Evolutionary conservation across 768 basidiomycete genomes (phyloP), one percentile per base, ranked within the genome.

Genomic region (Mycena epipterygia): DNA sequence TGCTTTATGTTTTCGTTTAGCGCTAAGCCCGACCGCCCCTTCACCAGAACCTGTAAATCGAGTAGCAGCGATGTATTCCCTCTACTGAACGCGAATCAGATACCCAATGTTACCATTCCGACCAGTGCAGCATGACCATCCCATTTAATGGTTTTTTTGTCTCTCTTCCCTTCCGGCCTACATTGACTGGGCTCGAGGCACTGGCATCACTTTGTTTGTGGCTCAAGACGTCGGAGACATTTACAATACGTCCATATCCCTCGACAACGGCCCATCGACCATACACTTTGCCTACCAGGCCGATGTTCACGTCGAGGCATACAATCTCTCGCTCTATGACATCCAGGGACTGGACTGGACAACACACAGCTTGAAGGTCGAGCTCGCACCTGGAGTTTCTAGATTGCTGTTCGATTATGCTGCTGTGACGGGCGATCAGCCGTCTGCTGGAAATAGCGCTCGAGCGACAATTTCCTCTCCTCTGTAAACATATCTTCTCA

Each of bases 221-320:
- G 64, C 70, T 23, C 30, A 53, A 53, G 70, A 71, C 37, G 19
- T 37, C 17, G 70, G 70, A 11, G 70, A 71, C 48, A 67, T 71
- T 29, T 71, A 66, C 35, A 71, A 71, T 35, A 67, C 64, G 13
- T 61, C 70, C 42, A 67, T 71, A 6, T 71, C 64, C 25, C 70
- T 67, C 37, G 70, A 71, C 48, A 51, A 30, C 29, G 64, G 58
- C 21, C 64, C 70, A 19, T 21, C 64, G 35, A 48, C 58, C 1
- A 66, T 44, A 23, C 70, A 71, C 42, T 55, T 71, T 30, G 59
- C 70, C 9, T 71, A 67, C 58, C 41, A 53, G n/a, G 17, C 60
- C 37, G 49, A 64, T 25, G 27, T 35, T 19, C 53, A 60, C 12
- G 52, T 52, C 29, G 69, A 66, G 49, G 62, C 62, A 4, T 71